Evolutionary conservation across 2,329 filamentous ascomycete species (phyloP), one percentile per base, ranked within the genome.

Genomic region (Chlorencoelia australis): DNA sequence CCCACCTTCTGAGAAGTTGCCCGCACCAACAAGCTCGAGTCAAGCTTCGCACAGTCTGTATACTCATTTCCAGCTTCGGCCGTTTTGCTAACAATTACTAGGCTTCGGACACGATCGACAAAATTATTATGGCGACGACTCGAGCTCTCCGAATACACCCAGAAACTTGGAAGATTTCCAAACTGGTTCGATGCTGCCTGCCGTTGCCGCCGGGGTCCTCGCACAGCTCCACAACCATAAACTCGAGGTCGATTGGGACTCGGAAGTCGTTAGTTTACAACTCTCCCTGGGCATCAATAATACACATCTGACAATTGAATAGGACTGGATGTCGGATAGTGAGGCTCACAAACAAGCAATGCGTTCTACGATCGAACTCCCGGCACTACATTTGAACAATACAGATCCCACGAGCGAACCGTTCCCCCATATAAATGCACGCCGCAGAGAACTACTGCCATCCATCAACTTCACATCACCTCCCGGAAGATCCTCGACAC

Each of bases 201-300:
- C 80, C 41, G 79, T 79, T 39, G 88, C 88, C 37, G 88, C 88
- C 30, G 85, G 85, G 35, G 87, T 85, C 30, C 68, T 96, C 42
- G 85, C 88, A 30, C 85, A 93, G 65, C 70, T 96, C 52, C 79
- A 84, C 56, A 79, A 76, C 53, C 77, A 89, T 57, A 84, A 84
- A 51, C 69, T 79, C 42, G 80, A 85, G 41, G 69, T 73, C 26
- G 82, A 86, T 41, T 83, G 79, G 74, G 86, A 91, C 46, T 79
- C 78, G 35, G 83, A 87, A 60, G 71, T 70, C 61, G 82, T 87
- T 69, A 61, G 74, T 69, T 20, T n/a, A n/a, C n/a, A 32, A 28
- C 19, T 30, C 20, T 20, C 15, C 9, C 6, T 16, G 24, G n/a
- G 14, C 13, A 36, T n/a, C 17, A 33, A 21, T 15, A 33, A 25